phyloP scores from a whole-genome alignment of 768 basidiomycete genomes.

The Trichaptum fuscoviolaceum region DNA sequence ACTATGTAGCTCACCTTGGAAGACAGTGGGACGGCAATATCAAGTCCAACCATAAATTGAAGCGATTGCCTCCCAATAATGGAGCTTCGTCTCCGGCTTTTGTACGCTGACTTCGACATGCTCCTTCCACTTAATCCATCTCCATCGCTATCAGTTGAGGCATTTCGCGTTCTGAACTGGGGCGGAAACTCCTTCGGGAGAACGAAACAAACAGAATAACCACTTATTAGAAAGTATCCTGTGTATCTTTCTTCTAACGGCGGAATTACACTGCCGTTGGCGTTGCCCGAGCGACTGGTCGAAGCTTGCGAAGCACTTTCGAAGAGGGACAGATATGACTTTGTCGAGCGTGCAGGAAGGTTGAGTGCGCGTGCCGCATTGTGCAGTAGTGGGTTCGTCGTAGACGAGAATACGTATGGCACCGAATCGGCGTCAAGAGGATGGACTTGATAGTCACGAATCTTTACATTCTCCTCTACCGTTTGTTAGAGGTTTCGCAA shows the following conservation, averaged over 20 bases:
- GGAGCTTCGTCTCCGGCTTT: constrained; percentile 43
- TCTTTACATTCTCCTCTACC: constrained; percentile 75
- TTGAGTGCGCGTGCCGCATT: constrained; percentile 66
- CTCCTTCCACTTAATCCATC: constrained; percentile 6
- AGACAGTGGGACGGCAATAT: constrained; percentile 67
- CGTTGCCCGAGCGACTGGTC: constrained; percentile 24
- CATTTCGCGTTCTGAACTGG: constrained; percentile 5
- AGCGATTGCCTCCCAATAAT: constrained; percentile 44
- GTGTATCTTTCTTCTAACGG: constrained; percentile 64
- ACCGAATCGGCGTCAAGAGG: constrained; percentile 65
- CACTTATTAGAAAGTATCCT: constrained; percentile 71
- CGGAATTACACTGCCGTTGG: constrained; percentile 24
- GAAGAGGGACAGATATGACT: constrained; percentile 57
- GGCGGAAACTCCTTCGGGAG: constrained; percentile 59
- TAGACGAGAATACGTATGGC: constrained; percentile 71
- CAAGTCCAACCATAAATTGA: constrained; percentile 79
- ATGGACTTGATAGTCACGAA: constrained; percentile 68
- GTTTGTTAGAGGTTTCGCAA: constrained; percentile 4
- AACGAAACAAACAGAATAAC: constrained; percentile 72
- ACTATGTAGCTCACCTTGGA: constrained; percentile 25
- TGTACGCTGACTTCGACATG: constrained; percentile 8
- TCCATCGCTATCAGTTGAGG: constrained; percentile 9
- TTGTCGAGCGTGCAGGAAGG: constrained; percentile 52
- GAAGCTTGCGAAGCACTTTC: constrained; percentile 34
- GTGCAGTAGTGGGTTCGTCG: constrained; percentile 56